Conservation (phyloP, 2,329 filamentous ascomycete species). For the Xylariaceae sp. region DNA sequence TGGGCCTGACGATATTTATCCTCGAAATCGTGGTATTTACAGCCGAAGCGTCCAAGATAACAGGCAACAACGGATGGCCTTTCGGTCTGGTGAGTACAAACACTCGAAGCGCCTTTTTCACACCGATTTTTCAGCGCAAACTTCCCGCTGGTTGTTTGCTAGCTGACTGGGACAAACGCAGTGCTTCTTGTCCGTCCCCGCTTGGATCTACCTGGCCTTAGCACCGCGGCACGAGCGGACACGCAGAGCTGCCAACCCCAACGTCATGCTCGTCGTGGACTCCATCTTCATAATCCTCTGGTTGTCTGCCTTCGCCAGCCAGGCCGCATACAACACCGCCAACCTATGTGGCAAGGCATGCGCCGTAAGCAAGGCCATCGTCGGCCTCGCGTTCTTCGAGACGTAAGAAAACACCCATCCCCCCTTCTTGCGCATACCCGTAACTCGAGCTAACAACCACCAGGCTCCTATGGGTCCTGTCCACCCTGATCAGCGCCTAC, state of each 20-base stretch:
- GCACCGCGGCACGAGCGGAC: slow-evolving; percentile 59
- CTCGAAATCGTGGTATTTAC: slow-evolving; percentile 57
- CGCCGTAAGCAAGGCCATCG: slow-evolving; percentile 56
- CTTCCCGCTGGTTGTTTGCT: too few species aligned
- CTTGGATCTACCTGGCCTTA: slow-evolving; percentile 61
- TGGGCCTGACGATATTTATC: slow-evolving; percentile 52
- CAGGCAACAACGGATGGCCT: slow-evolving; percentile 57
- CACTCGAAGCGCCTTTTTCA: background rate
- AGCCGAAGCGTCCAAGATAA: slow-evolving; percentile 43
- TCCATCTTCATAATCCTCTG: slow-evolving; percentile 55
- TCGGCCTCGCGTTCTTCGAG: slow-evolving; percentile 57
- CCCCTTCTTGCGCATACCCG: background rate
- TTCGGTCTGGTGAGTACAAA: slow-evolving; percentile 54
- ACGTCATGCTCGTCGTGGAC: slow-evolving; percentile 56
- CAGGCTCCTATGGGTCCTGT: slow-evolving; percentile 52
- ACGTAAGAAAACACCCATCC: slow-evolving; percentile 42
- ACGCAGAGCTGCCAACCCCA: slow-evolving; percentile 55
- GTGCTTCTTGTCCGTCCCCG: slow-evolving; percentile 61
- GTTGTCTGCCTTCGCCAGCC: slow-evolving; percentile 61
- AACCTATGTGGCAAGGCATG: slow-evolving; percentile 53
- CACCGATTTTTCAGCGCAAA: slow-evolving; percentile 1
- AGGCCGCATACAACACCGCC: slow-evolving; percentile 58
- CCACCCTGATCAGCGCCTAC: slow-evolving; percentile 54
- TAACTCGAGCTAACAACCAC: background rate
- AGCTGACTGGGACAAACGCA: slow-evolving; percentile 27